phyloP scores from a whole-genome alignment of 2,329 filamentous ascomycete species.

The Neofusicoccum parvum region DNA sequence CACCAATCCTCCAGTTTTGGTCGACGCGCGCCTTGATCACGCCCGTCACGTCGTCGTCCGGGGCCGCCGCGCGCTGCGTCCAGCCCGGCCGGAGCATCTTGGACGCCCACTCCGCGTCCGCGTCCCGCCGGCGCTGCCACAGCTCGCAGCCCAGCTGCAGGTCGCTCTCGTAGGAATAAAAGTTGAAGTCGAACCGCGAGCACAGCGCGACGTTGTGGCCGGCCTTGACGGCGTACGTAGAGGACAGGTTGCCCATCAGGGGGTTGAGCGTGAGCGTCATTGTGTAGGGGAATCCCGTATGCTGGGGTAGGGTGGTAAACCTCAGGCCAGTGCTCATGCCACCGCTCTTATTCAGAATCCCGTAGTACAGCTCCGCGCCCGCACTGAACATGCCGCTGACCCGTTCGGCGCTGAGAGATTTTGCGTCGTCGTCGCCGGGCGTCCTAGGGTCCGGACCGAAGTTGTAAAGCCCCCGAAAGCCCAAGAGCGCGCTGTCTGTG shows the following conservation, averaged over 20 bases:
- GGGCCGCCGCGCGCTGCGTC: conserved; percentile 44
- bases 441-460: conserved; percentile 72
- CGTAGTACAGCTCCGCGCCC: conserved; percentile 94
- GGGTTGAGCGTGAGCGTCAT: conserved; percentile 93
- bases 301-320: conserved; percentile 82
- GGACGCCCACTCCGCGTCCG: conserved; percentile 11
- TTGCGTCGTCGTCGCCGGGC: conserved; percentile 22
- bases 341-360: conserved; percentile 88
- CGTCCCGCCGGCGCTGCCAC: conserved; percentile 65
- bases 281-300: conserved; percentile 85
- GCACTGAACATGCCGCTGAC: conserved; percentile 84
- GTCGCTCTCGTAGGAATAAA: conserved; percentile 96
- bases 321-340: conserved; percentile 86
- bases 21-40: conserved; percentile 89
- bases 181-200: conserved; percentile 93
- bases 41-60: conserved; percentile 72
- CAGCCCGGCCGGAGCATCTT: conserved; percentile 17
- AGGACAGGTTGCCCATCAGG: conserved; percentile 88
- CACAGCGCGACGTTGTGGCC: conserved; percentile 81
- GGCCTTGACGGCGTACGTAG: conserved; percentile 88
- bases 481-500: conserved; percentile 87
- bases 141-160: conserved; percentile 90
- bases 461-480: conserved; percentile 88
- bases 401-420: conserved; percentile 51
- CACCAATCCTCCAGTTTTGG: conserved; percentile 80